Base-by-base conservation (phyloP, 2,329 filamentous ascomycete genomes). In the Claviceps sp. region DNA sequence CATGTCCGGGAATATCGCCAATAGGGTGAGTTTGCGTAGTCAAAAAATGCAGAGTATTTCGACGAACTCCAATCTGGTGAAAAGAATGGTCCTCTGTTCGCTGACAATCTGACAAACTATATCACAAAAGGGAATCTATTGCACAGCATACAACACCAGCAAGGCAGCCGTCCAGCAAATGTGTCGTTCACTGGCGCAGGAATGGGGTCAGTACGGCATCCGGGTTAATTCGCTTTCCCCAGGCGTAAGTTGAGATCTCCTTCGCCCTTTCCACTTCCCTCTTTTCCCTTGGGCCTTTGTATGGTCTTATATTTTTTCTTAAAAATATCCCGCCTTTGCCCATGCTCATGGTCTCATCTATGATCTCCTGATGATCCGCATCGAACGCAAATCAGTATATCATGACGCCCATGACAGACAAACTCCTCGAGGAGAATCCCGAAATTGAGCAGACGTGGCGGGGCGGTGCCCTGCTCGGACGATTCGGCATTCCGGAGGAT, bases 381-480 rank as follows among this genome's bases (percentile, higher is more conserved):
- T 17, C 26, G 8, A 26, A n/a, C 44, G 34, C 42, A 46, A 53
- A 74, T 38, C 40, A 54, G 8, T 89, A 89, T 64, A 88, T 89
- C 61, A 77, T 85, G 22, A 89, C 86, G 1, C 80, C 84, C 22
- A 95, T 95, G 89, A 87, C 91, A 1, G 80, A 87, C 64, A 77
- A 80, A 53, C 77, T 95, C 37, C 93, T 95, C 61, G 75, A 82
- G 57, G 75, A 85, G 56, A 86, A 80, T 58, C 89, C 89, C 0
- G 85, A 89, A 61, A 74, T 78, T 50, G 70, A 71, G 55, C 67
- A 66, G 26, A 77, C 82, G 55, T 95, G 89, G 89, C 80, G 86
- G 16, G 84, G 77, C 60, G 83, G 91, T 68, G 95, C 94, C 68
- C 93, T 95, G 88, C 73, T 95, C 50, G 81, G 77, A 30, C 76